Percentiles rank a stretch among this genome's conserved stretches.
Conservation (phyloP, 768 basidiomycete species). For the Plicaturopsis crispa region DNA sequence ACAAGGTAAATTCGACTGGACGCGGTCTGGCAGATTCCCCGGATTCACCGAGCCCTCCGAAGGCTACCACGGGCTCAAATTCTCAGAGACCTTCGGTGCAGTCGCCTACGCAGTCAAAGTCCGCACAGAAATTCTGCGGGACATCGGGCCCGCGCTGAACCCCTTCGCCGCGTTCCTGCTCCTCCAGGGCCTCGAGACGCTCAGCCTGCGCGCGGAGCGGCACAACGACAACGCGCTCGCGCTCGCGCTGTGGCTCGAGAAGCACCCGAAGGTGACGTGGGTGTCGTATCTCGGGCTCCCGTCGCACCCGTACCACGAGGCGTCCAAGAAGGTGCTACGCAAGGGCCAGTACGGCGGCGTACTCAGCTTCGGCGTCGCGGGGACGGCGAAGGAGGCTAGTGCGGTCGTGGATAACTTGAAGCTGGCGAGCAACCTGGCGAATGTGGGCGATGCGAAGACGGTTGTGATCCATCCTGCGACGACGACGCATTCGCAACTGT, state of each 20-base stretch:
- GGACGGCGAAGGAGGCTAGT: conserved; percentile 17
- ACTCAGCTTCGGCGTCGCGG: conserved; percentile 31
- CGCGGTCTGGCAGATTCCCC: conserved; percentile 44
- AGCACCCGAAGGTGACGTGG: conserved; percentile 27
- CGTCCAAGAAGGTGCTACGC: conserved; percentile 22
- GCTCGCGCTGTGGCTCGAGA: conserved; percentile 35
- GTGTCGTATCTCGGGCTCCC: conserved; percentile 31
- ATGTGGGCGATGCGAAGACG: conserved; percentile 46
- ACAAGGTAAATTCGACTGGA: conserved; percentile 51
- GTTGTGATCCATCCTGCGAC: conserved; percentile 52
- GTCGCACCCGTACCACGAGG: conserved; percentile 25
- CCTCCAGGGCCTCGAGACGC: conserved; percentile 55
- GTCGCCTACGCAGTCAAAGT: conserved; percentile 45
- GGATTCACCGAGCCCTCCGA: conserved; percentile 47
- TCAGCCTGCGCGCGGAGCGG: conserved; percentile 49
- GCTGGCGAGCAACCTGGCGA: conserved; percentile 27
- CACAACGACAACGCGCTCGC: conserved; percentile 51
- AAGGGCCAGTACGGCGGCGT: conserved; percentile 27
- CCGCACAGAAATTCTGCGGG: conserved; percentile 44
- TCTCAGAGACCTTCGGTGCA: conserved; percentile 42
- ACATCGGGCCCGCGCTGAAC: conserved; percentile 44
- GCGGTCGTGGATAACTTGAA: conserved; percentile 29
- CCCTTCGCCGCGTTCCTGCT: conserved; percentile 55
- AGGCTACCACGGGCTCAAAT: conserved; percentile 47
- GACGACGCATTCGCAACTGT: conserved; percentile 55